Percentiles rank a stretch among this genome's conserved stretches.
These are phyloP conservation scores for Allium cepa DNA, from an alignment of 106 monocot genomes.

Conservation along the genomic window DNA sequence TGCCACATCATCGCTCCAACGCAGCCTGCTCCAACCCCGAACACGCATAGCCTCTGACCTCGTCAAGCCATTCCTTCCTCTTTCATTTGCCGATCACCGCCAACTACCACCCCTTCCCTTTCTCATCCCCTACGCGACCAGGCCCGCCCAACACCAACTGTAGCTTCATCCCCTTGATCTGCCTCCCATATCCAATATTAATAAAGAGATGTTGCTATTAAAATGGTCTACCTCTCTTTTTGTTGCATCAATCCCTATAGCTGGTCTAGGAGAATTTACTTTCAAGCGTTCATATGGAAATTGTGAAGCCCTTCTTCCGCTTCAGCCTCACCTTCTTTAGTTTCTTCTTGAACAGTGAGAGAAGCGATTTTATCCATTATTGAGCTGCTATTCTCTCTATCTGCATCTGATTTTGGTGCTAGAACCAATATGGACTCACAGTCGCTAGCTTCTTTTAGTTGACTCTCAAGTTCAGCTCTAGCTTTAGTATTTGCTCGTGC, in stretches of 20 bases:
- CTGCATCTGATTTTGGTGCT: conserved; percentile 30
- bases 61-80: too few relatives aligned
- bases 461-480: conserved; percentile 79
- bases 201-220: not conserved
- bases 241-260: conserved; percentile 65
- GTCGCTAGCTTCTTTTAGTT: conserved; percentile 75
- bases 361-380: conserved; percentile 38
- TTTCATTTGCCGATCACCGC: too few relatives aligned
- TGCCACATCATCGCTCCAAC: too few relatives aligned
- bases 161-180: too few relatives aligned
- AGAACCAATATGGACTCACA: conserved; percentile 82
- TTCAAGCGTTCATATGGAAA: conserved; percentile 82
- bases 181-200: too few relatives aligned
- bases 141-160: too few relatives aligned
- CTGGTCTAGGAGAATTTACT: conserved; percentile 45
- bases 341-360: conserved; percentile 55
- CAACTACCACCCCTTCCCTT: too few relatives aligned
- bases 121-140: too few relatives aligned
- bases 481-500: conserved; percentile 80
- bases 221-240: conserved; percentile 51
- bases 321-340: conserved; percentile 60
- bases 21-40: too few relatives aligned
- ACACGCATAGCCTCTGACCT: too few relatives aligned
- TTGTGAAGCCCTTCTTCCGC: conserved; percentile 63
- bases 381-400: conserved; percentile 15